Evolutionary conservation across 805 yeast species (phyloP).

Genomic region (Ogataea sp.): DNA sequence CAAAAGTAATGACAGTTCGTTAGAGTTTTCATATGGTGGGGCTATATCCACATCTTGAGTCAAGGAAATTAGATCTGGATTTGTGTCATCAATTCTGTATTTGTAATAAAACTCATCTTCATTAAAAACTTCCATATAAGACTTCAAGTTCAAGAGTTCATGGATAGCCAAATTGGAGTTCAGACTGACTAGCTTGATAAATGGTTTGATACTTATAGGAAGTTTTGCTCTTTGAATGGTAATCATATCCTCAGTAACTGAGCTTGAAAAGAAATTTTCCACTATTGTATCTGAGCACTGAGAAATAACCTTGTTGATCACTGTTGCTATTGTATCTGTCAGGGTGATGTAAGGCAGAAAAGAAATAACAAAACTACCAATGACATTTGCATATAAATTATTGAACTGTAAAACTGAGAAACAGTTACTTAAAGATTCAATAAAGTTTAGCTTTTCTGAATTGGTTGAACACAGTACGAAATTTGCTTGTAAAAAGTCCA

Average conservation of each 20-base stretch:
- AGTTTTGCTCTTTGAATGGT: constrained; percentile 62
- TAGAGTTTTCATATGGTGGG: constrained; percentile 42
- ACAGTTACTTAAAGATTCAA: constrained; percentile 32
- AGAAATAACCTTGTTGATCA: constrained; percentile 33
- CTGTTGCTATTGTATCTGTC: constrained; percentile 34
- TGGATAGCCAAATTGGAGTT: constrained; percentile 62
- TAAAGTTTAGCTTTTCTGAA: constrained; percentile 35
- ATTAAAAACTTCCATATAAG: constrained; percentile 49
- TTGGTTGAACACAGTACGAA: constrained; percentile 30
- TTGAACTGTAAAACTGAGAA: constrained; percentile 40
- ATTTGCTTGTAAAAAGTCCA: constrained; percentile 14
- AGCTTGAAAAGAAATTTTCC: constrained; percentile 36
- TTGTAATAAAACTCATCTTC: constrained; percentile 29
- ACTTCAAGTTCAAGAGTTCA: constrained; percentile 48
- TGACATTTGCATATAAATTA: constrained; percentile 39
- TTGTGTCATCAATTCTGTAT: constrained; percentile 41
- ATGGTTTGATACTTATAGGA: constrained; percentile 57
- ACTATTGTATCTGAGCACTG: constrained; percentile 37
- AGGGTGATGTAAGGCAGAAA: constrained; percentile 42
- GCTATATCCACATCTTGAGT: constrained; percentile 33
- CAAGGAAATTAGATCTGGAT: constrained; percentile 40
- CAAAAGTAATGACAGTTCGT: constrained; percentile 36
- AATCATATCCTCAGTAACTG: constrained; percentile 34
- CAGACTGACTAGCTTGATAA: constrained; percentile 49
- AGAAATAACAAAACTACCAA: constrained; percentile 35